Base-by-base conservation (phyloP, 2,329 filamentous ascomycete species). In the Ophiostoma montium region DNA sequence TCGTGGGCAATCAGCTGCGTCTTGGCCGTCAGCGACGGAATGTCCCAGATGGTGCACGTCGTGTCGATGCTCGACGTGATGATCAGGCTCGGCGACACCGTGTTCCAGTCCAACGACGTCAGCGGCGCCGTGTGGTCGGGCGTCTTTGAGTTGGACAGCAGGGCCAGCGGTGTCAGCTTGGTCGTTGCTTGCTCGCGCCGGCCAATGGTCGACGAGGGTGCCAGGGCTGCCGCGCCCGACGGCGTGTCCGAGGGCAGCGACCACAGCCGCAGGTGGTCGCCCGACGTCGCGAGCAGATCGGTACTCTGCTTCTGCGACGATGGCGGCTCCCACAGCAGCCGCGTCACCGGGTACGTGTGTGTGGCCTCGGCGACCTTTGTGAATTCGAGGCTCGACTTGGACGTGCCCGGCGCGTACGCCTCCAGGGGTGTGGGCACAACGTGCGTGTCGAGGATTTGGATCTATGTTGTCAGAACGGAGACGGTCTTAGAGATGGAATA, bases 41-140 rank as follows among this genome's bases (percentile, higher is more conserved):
- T 98, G 63, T 98, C 92, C 92, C 92, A 98, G 56, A 98, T 98
- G 5, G 92, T 98, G 67, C 92, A 98, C 6, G 92, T 98, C 1
- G 92, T 98, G 62, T 98, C 92, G 60, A 98, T 98, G 63, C 89
- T 96, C 3, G 89, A 95, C 1, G 92, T 98, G 60, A 98, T 98
- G 61, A 98, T 98, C 48, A 98, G 72, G 63, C 90, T 95, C 0
- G 92, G 92, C 21, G 88, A 95, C 47, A 98, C 83, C 2, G 86
- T 94, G 61, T 98, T 98, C 92, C 92, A 98, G 63, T 98, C 92
- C 43, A 98, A 73, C 15, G 89, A 95, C 2, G 92, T 98, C 51
- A 98, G 78, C 18, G 92, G 92, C 13, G 92, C 92, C 5, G 92
- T 98, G 62, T 98, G 94, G 61, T 98, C 92, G 4, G 92, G 92